Evolutionary conservation across 176 grass and related monocot genomes (phyloP), one percentile per base, ranked within the genome.

Genomic region (Triticum timopheevii): DNA sequence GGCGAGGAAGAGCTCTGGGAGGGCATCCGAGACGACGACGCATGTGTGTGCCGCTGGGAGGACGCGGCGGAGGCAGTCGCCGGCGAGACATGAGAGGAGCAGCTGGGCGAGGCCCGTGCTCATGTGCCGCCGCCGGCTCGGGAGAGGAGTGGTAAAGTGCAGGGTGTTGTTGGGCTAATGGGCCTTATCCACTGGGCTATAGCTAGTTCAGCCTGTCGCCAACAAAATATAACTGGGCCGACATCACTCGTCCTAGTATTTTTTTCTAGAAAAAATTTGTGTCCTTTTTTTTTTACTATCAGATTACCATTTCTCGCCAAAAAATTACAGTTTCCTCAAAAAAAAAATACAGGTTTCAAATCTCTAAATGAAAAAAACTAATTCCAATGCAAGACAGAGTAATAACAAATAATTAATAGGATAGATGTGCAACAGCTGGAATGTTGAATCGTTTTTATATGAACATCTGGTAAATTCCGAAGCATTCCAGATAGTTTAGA

Each of bases 71-170:
- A 81, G 82, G 65, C 35, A 84, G 74, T 72, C 82, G 70, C 84
- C 82, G 31, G 87, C 19, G 89, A 91, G 88, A 82, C 87, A 86
- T 80, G 89, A 75, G 68, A 90, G 93, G 13, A 97, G 69, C 39
- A 91, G 52, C 75, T 77, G 69, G 27, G 83, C 0, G 23, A 75
- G 42, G 42, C 20, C 12, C 11, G 12, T 1, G 44, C 44, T 58
- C 72, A 74, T 74, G 12, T 47, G 47, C 4, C 13, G 40, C 72
- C 72, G 3, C 72, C 23, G 23, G 71, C 40, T 74, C 13, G n/a
- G 8, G 12, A 47, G 40, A 74, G 47, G n/a, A 61, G 47, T 47
- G 6, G n/a, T 16, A 9, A 74, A 50, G 12, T 74, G 40, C 5
- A 25, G n/a, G 11, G 44, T 27, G 38, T 73, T 42, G 38, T 50